Percentiles rank a stretch among this genome's conserved stretches.
Evolutionary conservation across 495 filamentous ascomycete species (phyloP).

Genomic region (Halenospora varia): DNA sequence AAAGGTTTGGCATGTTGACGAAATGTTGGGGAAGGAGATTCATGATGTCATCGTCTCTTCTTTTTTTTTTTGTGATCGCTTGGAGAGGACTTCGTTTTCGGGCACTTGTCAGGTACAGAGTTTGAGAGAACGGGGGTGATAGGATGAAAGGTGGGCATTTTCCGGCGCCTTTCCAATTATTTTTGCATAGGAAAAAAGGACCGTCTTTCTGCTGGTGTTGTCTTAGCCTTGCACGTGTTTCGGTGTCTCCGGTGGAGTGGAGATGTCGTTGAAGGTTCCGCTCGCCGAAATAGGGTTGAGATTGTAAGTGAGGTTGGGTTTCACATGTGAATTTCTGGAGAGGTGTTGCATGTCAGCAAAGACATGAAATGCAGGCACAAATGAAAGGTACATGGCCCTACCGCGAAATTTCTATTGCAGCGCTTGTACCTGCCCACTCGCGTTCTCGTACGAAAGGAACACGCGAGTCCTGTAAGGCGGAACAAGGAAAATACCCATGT

Average conservation of each 20-base stretch:
- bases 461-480: neutral
- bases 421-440: neutral
- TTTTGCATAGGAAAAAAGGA: too few species aligned
- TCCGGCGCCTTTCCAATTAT: neutral
- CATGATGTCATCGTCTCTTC: neutral
- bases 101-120: neutral
- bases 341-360: neutral
- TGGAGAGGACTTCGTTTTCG: neutral
- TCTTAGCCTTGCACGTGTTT: neutral
- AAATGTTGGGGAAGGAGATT: neutral
- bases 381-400: neutral
- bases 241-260: neutral
- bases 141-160: neutral
- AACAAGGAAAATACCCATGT: neutral
- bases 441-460: neutral
- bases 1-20: neutral
- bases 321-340: neutral
- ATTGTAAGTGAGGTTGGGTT: neutral
- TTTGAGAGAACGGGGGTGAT: neutral
- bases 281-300: neutral
- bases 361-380: neutral
- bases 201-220: too few species aligned
- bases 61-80: neutral
- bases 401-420: neutral
- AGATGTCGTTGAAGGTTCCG: neutral